phyloP scores from a whole-genome alignment of 495 filamentous ascomycete species.

The Pyronema omphalodes region DNA sequence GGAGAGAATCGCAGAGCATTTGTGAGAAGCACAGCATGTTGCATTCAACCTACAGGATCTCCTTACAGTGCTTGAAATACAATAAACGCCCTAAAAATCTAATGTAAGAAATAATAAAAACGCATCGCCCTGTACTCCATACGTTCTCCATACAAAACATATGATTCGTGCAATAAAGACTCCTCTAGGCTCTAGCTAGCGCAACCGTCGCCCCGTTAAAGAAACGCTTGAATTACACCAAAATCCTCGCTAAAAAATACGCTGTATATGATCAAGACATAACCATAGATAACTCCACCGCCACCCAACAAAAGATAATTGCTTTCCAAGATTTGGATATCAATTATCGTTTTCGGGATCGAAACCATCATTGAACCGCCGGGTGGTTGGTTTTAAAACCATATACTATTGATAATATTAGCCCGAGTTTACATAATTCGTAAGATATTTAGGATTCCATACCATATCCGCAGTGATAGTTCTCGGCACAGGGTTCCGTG shows the following conservation, averaged over 20 bases:
- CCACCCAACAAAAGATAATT: background rate
- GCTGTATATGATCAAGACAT: background rate
- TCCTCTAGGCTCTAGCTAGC: background rate
- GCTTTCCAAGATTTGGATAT: background rate
- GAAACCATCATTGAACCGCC: background rate
- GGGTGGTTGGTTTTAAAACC: background rate
- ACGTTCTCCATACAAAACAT: no score
- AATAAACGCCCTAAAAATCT: no score
- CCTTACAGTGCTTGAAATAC: no score
- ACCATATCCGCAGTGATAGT: background rate
- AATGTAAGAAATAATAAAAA: no score
- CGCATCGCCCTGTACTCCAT: no score
- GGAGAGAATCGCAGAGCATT: no score
- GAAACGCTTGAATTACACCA: background rate
- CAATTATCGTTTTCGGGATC: background rate
- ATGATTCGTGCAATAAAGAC: no score
- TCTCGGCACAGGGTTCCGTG: background rate
- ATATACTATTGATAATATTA: background rate
- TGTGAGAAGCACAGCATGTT: no score
- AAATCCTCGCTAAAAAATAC: background rate
- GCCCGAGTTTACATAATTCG: background rate
- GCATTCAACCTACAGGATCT: no score
- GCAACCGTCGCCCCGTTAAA: background rate
- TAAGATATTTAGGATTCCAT: background rate
- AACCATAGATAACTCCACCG: background rate